Base-by-base conservation (phyloP, 306 rosid genomes). In the Acacia crassicarpa region DNA sequence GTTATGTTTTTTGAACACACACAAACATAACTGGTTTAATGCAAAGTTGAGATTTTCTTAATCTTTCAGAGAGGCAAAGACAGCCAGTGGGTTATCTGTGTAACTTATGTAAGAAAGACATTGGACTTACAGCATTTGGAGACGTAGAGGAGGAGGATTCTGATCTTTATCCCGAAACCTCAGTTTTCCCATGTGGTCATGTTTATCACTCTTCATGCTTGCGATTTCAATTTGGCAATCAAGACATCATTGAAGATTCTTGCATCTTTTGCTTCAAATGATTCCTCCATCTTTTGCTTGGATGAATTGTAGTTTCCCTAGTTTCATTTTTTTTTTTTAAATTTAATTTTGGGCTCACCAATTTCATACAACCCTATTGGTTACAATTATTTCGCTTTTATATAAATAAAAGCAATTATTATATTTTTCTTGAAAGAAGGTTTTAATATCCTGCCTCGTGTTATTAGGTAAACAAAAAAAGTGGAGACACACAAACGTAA, bases 161-260 rank as follows among this genome's bases (percentile, higher is more conserved):
- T 41, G 0, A 9, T 71, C 17, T 71, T 6, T 58, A 59, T 48
- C 78, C n/a, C 0, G 78, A 46, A 56, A 63, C 46, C 2, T 23
- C 56, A 20, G 41, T 80, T 61, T 44, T 80, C 10, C 15, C 83
- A 30, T 80, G 83, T 22, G 59, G 78, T 15, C 83, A 80, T 72
- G 62, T 9, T 51, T 72, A 44, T 53, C 83, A 80, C 69, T 43
- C 41, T 38, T 14, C 14, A 6, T 80, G 83, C 78, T 45, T 72
- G 51, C 15, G 15, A 20, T 13, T 15, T 30, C 9, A 16, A 30
- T 4, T 8, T 12, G 72, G 45, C 9, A 61, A 59, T 53, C 69
- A 40, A 25, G 10, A 54, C 25, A 3, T 23, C 51, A n/a, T 4
- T n/a, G 65, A 80, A 30, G 63, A 65, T 45, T 9, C 23, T 19